These are phyloP conservation scores for Zalerion maritima DNA, from an alignment of 495 filamentous ascomycete genomes.

Conservation along the genomic window DNA sequence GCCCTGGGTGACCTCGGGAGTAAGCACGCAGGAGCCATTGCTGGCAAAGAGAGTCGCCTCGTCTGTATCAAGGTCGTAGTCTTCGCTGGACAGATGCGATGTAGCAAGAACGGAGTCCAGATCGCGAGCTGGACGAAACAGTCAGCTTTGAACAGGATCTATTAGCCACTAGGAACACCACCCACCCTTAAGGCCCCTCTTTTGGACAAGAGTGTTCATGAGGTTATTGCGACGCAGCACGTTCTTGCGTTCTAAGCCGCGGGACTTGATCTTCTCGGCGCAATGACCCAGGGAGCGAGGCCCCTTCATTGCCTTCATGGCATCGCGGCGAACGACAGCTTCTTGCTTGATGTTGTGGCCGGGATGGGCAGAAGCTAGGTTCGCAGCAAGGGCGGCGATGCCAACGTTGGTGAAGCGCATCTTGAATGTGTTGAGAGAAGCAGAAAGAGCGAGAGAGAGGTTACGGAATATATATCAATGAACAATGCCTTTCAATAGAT, in stretches of 20 bases:
- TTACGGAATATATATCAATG: too few relatives aligned
- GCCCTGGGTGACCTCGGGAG: constrained; percentile 34
- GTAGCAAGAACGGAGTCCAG: constrained; percentile 18
- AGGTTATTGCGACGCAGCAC: constrained; percentile 20
- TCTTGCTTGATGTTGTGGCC: constrained; percentile 28
- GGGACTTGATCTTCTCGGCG: constrained; percentile 21
- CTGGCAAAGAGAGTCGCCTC: constrained; percentile 27
- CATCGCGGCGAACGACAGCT: constrained; percentile 25
- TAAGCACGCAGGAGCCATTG: constrained; percentile 31
- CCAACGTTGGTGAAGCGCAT: constrained; percentile 8
- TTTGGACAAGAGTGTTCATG: constrained; percentile 18
- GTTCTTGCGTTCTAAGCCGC: constrained; percentile 21
- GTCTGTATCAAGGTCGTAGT: constrained; percentile 16
- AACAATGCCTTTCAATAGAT: too few relatives aligned
- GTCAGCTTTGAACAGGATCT: constrained; percentile 2
- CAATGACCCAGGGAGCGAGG: constrained; percentile 26
- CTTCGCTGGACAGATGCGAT: constrained; percentile 20
- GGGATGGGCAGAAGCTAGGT: constrained; percentile 22
- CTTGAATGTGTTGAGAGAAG: constrained; percentile 1
- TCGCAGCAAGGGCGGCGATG: too few relatives aligned
- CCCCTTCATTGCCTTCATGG: constrained; percentile 20
- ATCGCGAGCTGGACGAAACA: constrained; percentile 24
- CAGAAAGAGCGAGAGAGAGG: too few relatives aligned
- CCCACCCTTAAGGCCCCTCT: constrained; percentile 11
- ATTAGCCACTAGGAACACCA: neutral